A percentile compares a stretch with the other conserved stretches of the same genome.
phyloP scores from a whole-genome alignment of 75 land plant species.

The Pinus albicaulis region DNA sequence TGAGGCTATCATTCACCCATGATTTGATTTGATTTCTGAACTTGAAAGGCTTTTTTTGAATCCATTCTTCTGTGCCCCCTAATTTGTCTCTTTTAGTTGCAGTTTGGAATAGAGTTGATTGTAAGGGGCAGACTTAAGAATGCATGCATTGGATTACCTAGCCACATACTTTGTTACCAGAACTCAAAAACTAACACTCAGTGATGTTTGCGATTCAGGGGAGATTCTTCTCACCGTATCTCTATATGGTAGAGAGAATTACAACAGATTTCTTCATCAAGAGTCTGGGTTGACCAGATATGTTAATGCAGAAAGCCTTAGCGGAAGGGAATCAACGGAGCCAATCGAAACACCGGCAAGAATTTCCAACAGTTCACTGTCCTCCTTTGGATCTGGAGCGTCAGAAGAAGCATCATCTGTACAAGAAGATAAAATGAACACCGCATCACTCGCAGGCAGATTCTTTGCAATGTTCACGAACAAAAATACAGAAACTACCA shows the following conservation, averaged over 20 bases:
- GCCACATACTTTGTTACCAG: too few species aligned
- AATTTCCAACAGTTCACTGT: constrained; percentile 11
- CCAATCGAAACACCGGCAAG: constrained; percentile 4
- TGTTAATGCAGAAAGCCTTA: constrained; percentile 10
- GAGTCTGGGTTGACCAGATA: neutral
- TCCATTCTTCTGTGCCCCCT: neutral
- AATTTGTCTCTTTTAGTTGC: too few species aligned
- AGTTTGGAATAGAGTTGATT: too few species aligned
- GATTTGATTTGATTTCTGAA: neutral
- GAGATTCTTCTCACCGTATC: constrained; percentile 58
- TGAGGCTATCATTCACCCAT: neutral
- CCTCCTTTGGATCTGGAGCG: constrained; percentile 9
- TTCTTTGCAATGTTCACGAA: constrained; percentile 39
- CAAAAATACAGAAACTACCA: constrained; percentile 19
- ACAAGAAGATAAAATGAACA: constrained; percentile 38
- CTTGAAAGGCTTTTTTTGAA: neutral
- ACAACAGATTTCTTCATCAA: constrained; percentile 14
- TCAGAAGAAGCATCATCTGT: constrained; percentile 13
- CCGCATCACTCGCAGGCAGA: constrained; percentile 23
- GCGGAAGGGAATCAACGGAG: constrained; percentile 2
- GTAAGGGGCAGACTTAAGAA: too few species aligned
- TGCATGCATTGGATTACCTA: too few species aligned
- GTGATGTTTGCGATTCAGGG: constrained; percentile 34
- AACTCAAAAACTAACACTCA: too few species aligned
- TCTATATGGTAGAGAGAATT: constrained; percentile 33